Base-by-base conservation (phyloP, 352 stramenopile genomes). In the Pythium monospermum region DNA sequence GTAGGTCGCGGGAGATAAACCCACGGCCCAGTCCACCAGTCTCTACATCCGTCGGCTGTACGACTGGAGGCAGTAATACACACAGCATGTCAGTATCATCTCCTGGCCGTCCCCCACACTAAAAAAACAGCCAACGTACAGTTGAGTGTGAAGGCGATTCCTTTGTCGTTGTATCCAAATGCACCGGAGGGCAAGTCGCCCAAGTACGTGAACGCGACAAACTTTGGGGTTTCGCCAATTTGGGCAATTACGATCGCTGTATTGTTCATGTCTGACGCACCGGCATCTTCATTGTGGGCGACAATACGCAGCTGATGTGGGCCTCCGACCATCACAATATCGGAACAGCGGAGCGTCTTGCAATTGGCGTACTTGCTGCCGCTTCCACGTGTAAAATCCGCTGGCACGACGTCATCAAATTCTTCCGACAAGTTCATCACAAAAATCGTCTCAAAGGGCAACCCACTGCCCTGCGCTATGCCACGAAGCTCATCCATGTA, bases 381-480 rank as follows among this genome's bases (percentile, higher is more conserved):
- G 59, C 59, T 36, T 32, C 45, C 5, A 7, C 45, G 54, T 25
- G 64, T 65, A 50, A 83, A 84, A 35, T 52, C 59, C 27, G 52
- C 30, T 0, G 68, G 73, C 32, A 87, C 77, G 6, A 72, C 73
- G 36, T 82, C 73, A 18, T 78, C 72, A 22, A 81, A 90, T 45
- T 90, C 76, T 43, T 90, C 79, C 19, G 83, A 64, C n/a, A 90
- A 57, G 60, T 90, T 90, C 55, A 81, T 60, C 35, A 87, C 57
- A 45, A 90, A 90, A 28, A 90, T 53, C 8, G 66, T 83, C 61
- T 79, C 66, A 26, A 90, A 90, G 5, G 69, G 47, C 10, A 86
- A 43, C 6, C 43, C 63, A 32, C 76, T 87, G 45, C 76, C 79
- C 35, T 83, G 57, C 4, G 79, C 70, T 5, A 90, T 61, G 6